Conservation (phyloP, 495 filamentous ascomycete species). For the Aspergillus nidulans region DNA sequence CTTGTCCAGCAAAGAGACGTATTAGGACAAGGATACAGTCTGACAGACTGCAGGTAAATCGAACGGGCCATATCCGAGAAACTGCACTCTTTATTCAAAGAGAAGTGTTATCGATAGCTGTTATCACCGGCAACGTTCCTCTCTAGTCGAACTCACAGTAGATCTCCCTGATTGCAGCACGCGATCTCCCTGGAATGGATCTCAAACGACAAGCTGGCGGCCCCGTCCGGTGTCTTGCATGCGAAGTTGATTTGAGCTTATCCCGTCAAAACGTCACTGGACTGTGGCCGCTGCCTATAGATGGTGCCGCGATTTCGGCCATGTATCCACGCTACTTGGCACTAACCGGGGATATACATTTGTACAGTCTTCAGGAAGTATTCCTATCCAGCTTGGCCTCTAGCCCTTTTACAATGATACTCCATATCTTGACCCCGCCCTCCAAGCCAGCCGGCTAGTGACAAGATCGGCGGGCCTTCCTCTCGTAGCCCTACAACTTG, state of each 20-base stretch:
- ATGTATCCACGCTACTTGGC: background rate
- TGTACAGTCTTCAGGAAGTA: background rate
- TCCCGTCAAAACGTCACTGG: background rate
- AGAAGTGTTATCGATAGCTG: no score
- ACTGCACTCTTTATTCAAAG: no score
- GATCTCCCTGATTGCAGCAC: background rate
- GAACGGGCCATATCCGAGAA: background rate
- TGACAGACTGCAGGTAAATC: background rate
- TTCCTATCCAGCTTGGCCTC: background rate
- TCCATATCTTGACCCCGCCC: background rate
- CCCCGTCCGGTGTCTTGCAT: background rate
- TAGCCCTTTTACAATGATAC: no score
- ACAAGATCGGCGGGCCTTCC: slow-evolving; percentile 19
- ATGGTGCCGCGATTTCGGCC: background rate
- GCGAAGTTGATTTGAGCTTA: background rate
- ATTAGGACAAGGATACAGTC: background rate
- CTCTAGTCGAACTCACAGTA: background rate
- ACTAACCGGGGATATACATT: background rate
- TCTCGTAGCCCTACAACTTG: slow-evolving; percentile 1
- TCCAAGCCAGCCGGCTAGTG: background rate
- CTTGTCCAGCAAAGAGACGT: slow-evolving; percentile 1
- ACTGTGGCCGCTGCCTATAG: background rate
- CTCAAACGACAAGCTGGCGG: background rate
- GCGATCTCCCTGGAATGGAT: background rate
- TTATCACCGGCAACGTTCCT: no score